Base-by-base conservation (phyloP, 2,329 filamentous ascomycete species). In the Colletotrichum musae region DNA sequence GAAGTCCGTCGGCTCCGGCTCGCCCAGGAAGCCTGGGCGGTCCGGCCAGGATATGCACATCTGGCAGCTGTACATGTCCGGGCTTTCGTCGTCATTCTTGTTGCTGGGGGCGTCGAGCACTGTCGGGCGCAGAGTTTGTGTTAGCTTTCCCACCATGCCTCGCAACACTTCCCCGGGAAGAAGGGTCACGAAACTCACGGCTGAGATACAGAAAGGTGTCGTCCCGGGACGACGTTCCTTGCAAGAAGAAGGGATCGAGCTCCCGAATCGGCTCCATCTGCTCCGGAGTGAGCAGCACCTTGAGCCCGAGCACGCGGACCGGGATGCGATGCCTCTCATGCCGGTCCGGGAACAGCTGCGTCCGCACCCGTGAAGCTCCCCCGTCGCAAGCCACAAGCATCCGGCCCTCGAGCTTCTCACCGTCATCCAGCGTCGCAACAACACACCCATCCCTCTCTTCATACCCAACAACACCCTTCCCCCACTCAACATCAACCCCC, bases 171-270 rank as follows among this genome's bases (percentile, higher is more conserved):
- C 26, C 12, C 39, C 16, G 41, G 24, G 18, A 24, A 12, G 26
- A 28, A 52, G 24, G 53, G 69, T 24, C 21, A 32, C 2, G 28
- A 59, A 18, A 74, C 82, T 66, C 72, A 86, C 85, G 77, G 59
- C 85, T 87, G 65, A 88, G 84, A 73, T 85, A 90, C 18, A 87
- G 74, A 73, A 85, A 89, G 0, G 82, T 81, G 50, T 86, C 81
- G 4, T 86, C 85, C 28, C 80, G 76, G 0, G 87, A 86, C 45
- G 88, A 82, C 0, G 83, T 82, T 0, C 87, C 87, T 58, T 89
- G 87, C 21, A 89, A 80, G 58, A 89, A 87, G 50, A 84, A 87
- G 0, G 87, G 84, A 61, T 90, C 87, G 0, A 88, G 80, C 1
- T 77, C 77, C 6, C 79, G 78, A 3, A 88, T 78, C 0, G 81